These are phyloP conservation scores for Solanum bulbocastanum DNA, from an alignment of 257 asterid genomes.

Conservation along the genomic window DNA sequence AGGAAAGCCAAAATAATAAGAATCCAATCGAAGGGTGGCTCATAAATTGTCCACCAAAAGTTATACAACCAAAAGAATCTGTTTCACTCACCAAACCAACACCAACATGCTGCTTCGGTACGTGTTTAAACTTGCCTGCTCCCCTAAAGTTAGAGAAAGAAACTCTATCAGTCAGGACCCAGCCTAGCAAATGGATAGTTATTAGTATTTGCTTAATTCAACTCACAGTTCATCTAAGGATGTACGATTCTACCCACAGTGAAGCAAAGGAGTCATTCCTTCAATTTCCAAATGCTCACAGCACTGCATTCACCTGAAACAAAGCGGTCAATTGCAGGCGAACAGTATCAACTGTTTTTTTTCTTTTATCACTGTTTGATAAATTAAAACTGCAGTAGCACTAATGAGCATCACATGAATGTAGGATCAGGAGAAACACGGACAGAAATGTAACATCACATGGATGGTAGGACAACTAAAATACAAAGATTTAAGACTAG, in stretches of 20 bases:
- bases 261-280: background rate
- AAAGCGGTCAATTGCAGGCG: background rate
- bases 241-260: background rate
- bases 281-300: background rate
- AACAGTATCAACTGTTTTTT: background rate
- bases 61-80: background rate
- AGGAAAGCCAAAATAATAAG: background rate
- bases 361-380: background rate
- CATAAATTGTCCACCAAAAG: background rate
- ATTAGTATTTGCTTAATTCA: background rate
- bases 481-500: background rate
- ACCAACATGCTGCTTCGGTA: background rate
- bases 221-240: background rate
- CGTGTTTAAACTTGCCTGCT: background rate
- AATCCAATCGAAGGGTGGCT: background rate
- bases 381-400: background rate
- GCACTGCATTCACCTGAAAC: background rate
- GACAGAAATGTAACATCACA: background rate
- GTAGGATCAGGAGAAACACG: background rate
- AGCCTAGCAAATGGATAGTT: background rate
- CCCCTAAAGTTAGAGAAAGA: background rate
- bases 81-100: background rate
- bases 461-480: background rate
- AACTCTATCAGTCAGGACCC: background rate
- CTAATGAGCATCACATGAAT: background rate